Evolutionary conservation across 441 rosid genomes (phyloP), one percentile per base, ranked within the genome.

Genomic region (Erysimum cheiri): DNA sequence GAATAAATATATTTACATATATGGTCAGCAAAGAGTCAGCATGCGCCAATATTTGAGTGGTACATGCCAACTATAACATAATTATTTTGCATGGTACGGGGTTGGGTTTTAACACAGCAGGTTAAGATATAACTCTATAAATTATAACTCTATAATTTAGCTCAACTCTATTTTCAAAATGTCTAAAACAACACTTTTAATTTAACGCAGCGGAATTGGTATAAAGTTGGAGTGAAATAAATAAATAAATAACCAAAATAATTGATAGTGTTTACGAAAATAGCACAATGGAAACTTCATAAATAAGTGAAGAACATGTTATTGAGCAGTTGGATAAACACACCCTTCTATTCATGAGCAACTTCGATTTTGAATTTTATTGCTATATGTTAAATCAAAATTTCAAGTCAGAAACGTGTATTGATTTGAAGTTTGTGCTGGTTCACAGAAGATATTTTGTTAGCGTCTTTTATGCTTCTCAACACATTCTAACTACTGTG

Each of bases 51-150:
- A 67, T 37, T 48, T 50, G 65, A 59, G 46, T 37, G 65, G 71
- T 54, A 64, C 71, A 72, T 29, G 64, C 59, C 60, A 47, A 64
- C 70, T 56, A 37, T 72, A 11, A 15, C 53, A 13, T 14, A 12
- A 4, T 8, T 50, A n/a, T 36, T 71, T 54, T 24, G 35, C 53
- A 14, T 69, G 66, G 58, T 69, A 17, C 35, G 9, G 2, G 3
- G 6, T 33, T 61, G 41, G 37, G 52, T 61, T 64, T 46, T 33
- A 55, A 36, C 64, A 44, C 57, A 26, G 17, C 57, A 26, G 28
- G 8, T 53, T 71, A 26, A 6, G 31, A 61, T 71, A n/a, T n/a
- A n/a, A n/a, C n/a, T n/a, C n/a, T n/a, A n/a, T n/a, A n/a, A n/a
- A n/a, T n/a, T n/a, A 40, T 37, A 19, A 47, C 5, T 35, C 48